Evolutionary conservation across 768 basidiomycete genomes (phyloP), one percentile per base, ranked within the genome.

Genomic region (Boletales sp.): DNA sequence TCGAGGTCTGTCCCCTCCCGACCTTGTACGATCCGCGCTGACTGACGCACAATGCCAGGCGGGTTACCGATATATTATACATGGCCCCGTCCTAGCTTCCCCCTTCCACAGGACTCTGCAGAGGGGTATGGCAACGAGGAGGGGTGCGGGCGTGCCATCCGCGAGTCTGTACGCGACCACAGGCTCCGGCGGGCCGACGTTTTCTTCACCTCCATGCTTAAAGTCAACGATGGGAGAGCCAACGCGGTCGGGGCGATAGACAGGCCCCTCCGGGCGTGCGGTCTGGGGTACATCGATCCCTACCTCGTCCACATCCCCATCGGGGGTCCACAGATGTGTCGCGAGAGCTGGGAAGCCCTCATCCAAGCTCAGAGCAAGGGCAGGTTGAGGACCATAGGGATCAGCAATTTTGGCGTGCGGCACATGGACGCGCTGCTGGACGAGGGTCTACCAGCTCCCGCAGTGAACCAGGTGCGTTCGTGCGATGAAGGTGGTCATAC

Each of bases 121-220:
- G 45, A 56, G 7, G 37, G 47, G 53, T 52, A 49, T 30, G 1
- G 40, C 61, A 87, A 88, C 67, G 87, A 90, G 63, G 68, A 64
- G 41, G 79, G 84, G 54, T 81, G 78, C 48, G 84, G 86, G 5
- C 65, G 71, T 19, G 85, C 83, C 27, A 80, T 89, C 59, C 68
- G 68, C 48, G 76, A 78, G 54, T 84, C 80, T 58, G 76, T 78
- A 64, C 55, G 65, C 10, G 62, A 65, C 40, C 64, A 74, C n/a
- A 68, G 69, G 45, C 75, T 75, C 11, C 77, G 47, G 15, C 34
- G 37, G 32, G 46, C 44, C 81, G 43, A 78, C 17, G 75, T 91
- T 57, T 86, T 81, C 72, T 85, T 80, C 66, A 86, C 83, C 29
- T 86, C 84, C 17, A 87, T 89, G 67, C 73, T 86, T 41, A 83